These are phyloP conservation scores for Monilinia polystroma DNA, from an alignment of 2,329 filamentous ascomycete genomes.

Conservation along the genomic window DNA sequence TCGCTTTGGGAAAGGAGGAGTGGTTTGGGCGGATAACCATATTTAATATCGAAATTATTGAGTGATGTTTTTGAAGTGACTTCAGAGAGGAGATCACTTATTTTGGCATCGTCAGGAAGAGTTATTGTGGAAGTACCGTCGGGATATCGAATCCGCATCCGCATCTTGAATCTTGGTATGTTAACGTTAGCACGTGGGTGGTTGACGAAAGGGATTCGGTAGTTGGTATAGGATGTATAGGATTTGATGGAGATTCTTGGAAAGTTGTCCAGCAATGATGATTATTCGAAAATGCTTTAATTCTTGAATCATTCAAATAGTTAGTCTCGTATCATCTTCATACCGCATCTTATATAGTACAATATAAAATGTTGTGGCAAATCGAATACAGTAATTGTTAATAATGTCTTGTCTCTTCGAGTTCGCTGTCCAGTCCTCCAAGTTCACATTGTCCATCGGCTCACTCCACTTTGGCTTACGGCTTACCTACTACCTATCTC, in stretches of 20 bases:
- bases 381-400: neutral
- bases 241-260: no score
- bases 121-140: conserved; percentile 69
- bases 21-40: conserved; percentile 75
- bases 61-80: conserved; percentile 66
- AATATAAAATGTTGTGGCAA: neutral
- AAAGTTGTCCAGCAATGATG: neutral
- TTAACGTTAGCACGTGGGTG: conserved; percentile 16
- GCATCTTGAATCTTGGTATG: conserved; percentile 50
- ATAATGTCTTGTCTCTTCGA: neutral
- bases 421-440: neutral
- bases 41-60: conserved; percentile 71
- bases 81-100: conserved; percentile 58
- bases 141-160: conserved; percentile 73
- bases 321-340: neutral
- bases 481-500: neutral
- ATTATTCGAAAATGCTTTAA: neutral
- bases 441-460: no score
- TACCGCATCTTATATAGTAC: neutral
- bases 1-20: conserved; percentile 58
- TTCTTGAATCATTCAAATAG: neutral
- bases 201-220: neutral
- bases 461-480: no score
- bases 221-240: neutral
- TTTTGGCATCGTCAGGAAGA: conserved; percentile 65